Conservation (phyloP, 257 asterid genomes). For the Leptodermis oblonga region DNA sequence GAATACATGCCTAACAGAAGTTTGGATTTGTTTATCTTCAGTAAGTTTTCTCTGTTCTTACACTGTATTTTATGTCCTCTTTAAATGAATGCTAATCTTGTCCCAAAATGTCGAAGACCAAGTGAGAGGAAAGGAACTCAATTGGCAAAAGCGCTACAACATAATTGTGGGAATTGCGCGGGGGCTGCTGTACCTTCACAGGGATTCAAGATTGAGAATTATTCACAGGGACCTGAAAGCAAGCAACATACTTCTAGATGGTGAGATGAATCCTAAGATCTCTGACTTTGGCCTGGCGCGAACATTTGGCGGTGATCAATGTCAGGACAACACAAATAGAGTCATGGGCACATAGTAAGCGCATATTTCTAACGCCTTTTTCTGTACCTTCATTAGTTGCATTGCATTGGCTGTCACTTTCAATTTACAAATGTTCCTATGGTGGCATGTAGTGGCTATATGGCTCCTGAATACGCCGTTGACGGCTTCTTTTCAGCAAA, state of each 20-base stretch:
- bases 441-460: conserved; percentile 24
- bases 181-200: conserved; percentile 26
- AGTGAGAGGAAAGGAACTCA: conserved; percentile 13
- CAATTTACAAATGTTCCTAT: not conserved
- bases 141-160: conserved; percentile 22
- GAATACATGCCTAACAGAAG: conserved; percentile 26
- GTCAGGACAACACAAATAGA: conserved; percentile 29
- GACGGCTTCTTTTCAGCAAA: conserved; percentile 31
- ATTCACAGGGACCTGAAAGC: conserved; percentile 40
- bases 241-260: conserved; percentile 32
- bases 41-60: conserved; percentile 11
- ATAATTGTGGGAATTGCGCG: conserved; percentile 25
- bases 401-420: not conserved
- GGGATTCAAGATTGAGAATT: conserved; percentile 27
- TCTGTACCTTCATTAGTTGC: not conserved
- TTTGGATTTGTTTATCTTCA: conserved; percentile 26
- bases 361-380: not conserved
- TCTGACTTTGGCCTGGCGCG: conserved; percentile 36
- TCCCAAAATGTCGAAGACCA: conserved; percentile 19
- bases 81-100: not conserved
- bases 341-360: conserved; percentile 40
- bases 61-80: not conserved
- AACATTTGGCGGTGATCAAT: conserved; percentile 30
- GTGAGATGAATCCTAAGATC: conserved; percentile 30
- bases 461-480: conserved; percentile 37